Percentiles rank a stretch among this genome's conserved stretches.
Conservation (phyloP, 108 stramenopile genomes). For the Pseudonitzschia multiseries region DNA sequence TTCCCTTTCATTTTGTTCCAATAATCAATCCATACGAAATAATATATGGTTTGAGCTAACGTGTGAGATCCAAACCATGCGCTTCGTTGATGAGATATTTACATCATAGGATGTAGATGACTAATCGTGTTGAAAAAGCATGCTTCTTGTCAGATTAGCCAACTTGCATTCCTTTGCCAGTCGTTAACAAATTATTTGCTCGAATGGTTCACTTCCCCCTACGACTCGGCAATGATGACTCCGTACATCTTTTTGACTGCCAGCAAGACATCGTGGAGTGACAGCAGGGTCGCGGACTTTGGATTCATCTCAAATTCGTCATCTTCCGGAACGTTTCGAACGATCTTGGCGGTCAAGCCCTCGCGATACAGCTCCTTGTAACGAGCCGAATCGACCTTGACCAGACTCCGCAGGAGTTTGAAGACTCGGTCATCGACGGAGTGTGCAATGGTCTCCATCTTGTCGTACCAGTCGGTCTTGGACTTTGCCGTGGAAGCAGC, state of each 20-base stretch:
- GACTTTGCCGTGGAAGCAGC: not conserved
- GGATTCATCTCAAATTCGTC: slow-evolving; percentile 8
- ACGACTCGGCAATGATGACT: not conserved
- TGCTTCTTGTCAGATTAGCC: too few relatives aligned
- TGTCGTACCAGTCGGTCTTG: slow-evolving; percentile 48
- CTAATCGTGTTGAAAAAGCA: too few relatives aligned
- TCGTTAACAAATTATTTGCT: too few relatives aligned
- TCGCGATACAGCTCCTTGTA: slow-evolving; percentile 74
- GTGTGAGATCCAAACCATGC: too few relatives aligned
- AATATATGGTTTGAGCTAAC: too few relatives aligned
- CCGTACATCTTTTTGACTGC: slow-evolving; percentile 6
- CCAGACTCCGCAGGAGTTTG: slow-evolving; percentile 62
- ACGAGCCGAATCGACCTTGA: slow-evolving; percentile 57
- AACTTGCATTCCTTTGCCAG: too few relatives aligned
- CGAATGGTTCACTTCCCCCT: not conserved
- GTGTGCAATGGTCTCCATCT: slow-evolving; percentile 65
- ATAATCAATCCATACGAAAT: too few relatives aligned
- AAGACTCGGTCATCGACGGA: slow-evolving; percentile 71
- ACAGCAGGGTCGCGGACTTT: slow-evolving; percentile 1
- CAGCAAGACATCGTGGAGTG: slow-evolving; percentile 12
- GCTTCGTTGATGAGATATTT: too few relatives aligned
- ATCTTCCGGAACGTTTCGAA: slow-evolving; percentile 4
- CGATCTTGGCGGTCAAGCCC: slow-evolving; percentile 58
- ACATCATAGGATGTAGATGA: too few relatives aligned
- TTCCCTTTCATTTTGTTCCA: too few relatives aligned